Base-by-base conservation (phyloP, 116 monocot genomes). In the Phalaenopsis hybrid region DNA sequence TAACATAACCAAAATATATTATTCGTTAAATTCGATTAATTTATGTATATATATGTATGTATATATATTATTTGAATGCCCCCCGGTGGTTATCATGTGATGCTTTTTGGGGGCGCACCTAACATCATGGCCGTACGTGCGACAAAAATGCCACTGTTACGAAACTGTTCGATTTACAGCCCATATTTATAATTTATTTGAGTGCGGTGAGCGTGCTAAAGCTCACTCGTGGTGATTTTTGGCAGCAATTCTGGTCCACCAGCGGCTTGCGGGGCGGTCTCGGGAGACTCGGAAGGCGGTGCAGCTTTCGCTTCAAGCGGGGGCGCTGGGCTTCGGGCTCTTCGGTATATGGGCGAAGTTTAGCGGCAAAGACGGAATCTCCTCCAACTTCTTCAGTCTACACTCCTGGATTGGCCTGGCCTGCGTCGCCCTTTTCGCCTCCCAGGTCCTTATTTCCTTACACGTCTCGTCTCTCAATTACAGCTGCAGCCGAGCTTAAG, bases 351-450 rank as follows among this genome's bases (percentile, higher is more conserved):
- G 91, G 92, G 85, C 86, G 9, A 92, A 90, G 88, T 92, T 95
- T 78, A 85, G 81, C 76, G 86, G 84, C 13, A 81, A 75, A 16
- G 69, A 84, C 0, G 94, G 91, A 43, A 80, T 94, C 25, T 50
- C 83, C 5, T 85, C 88, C 83, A 95, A 95, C 55, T 92, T 95
- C 77, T 89, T 89, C 81, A 92, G 91, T 78, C 82, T 95, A 20
- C 95, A 95, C 78, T 95, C 95, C 15, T 95, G 91, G 95, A 86
- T 92, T 83, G 95, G 95, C 28, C 84, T 95, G 1, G 78, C 89
- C 79, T 91, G 92, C 86, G 61, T 95, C 51, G 11, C 79, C 33
- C 83, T 92, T 76, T 95, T 91, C 72, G 82, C 85, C 52, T 83
- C 85, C 70, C 95, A 95, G 95, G 95, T 92, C 21, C 28, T 45